Evolutionary conservation across 2,329 filamentous ascomycete species (phyloP).

Genomic region (Corynespora cassiicola): DNA sequence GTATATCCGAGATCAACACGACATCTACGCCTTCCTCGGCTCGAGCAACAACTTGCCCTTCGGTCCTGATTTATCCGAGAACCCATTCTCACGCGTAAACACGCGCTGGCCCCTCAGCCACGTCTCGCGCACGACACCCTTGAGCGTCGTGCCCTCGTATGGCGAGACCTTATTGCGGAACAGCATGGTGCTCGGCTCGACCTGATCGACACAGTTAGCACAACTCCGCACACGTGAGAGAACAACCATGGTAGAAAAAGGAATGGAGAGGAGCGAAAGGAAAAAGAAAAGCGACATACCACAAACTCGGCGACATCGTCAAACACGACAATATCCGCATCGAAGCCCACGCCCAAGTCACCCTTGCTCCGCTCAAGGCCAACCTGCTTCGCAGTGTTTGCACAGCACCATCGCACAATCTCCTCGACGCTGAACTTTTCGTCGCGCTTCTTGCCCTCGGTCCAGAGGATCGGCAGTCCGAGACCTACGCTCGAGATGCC

Average conservation of each 20-base stretch:
- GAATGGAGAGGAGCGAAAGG: too few relatives aligned
- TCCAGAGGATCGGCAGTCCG: conserved; percentile 89
- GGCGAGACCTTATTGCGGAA: conserved; percentile 94
- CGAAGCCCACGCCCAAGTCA: conserved; percentile 79
- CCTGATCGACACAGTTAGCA: conserved; percentile 22
- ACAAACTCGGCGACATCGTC: conserved; percentile 83
- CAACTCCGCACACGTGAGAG: too few relatives aligned
- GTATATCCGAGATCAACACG: background rate
- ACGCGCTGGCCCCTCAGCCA: conserved; percentile 81
- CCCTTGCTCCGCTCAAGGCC: conserved; percentile 83
- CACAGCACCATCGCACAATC: conserved; percentile 83
- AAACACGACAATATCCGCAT: conserved; percentile 91
- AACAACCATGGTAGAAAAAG: background rate
- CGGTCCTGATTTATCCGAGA: conserved; percentile 64
- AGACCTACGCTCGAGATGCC: conserved; percentile 94
- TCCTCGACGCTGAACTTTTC: conserved; percentile 69
- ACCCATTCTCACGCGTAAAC: conserved; percentile 71
- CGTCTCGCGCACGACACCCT: conserved; percentile 81
- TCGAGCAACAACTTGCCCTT: conserved; percentile 60
- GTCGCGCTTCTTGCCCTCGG: conserved; percentile 70
- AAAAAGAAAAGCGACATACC: conserved; percentile 57
- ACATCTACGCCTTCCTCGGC: conserved; percentile 40
- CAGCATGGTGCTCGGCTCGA: conserved; percentile 77
- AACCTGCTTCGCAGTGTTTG: conserved; percentile 87
- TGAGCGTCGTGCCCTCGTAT: conserved; percentile 81